These are phyloP conservation scores for Penicillium polonicum DNA, from an alignment of 2,329 filamentous ascomycete species.

Conservation along the genomic window DNA sequence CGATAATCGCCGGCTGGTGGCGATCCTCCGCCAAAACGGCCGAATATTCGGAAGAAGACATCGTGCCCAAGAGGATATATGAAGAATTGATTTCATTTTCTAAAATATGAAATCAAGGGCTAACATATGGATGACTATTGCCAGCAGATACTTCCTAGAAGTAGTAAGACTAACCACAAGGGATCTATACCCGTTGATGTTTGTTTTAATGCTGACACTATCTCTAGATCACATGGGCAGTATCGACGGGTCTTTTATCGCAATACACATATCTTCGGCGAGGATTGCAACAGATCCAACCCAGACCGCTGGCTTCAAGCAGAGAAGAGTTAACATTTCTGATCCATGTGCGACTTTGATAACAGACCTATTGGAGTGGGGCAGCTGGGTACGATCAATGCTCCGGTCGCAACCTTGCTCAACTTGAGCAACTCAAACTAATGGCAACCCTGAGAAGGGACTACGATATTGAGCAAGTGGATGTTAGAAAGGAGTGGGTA, in stretches of 20 bases:
- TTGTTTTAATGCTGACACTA: no score
- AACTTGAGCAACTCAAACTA: slow-evolving; percentile 39
- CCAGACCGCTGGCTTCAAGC: slow-evolving; percentile 24
- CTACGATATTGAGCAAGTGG: slow-evolving; percentile 33
- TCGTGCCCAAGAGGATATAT: no score
- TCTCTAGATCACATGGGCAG: slow-evolving; percentile 15
- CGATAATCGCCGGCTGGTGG: no score
- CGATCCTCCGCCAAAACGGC: no score
- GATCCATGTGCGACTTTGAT: slow-evolving; percentile 14
- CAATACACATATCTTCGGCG: slow-evolving; percentile 21
- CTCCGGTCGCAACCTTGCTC: slow-evolving; percentile 37
- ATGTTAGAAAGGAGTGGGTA: slow-evolving; percentile 14
- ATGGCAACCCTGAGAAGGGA: slow-evolving; percentile 34
- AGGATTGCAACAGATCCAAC: slow-evolving; percentile 26
- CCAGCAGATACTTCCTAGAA: no score
- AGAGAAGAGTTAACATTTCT: slow-evolving; percentile 5
- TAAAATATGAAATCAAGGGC: no score
- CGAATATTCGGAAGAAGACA: no score
- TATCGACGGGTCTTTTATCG: slow-evolving; percentile 32
- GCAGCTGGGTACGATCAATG: slow-evolving; percentile 41
- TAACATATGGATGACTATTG: no score
- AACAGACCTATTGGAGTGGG: slow-evolving; percentile 23
- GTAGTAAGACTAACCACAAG: no score
- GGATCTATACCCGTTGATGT: no score
- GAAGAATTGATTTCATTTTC: no score